Base-by-base conservation (phyloP, 805 yeast genomes). In the Saccharomycopsis amapae region DNA sequence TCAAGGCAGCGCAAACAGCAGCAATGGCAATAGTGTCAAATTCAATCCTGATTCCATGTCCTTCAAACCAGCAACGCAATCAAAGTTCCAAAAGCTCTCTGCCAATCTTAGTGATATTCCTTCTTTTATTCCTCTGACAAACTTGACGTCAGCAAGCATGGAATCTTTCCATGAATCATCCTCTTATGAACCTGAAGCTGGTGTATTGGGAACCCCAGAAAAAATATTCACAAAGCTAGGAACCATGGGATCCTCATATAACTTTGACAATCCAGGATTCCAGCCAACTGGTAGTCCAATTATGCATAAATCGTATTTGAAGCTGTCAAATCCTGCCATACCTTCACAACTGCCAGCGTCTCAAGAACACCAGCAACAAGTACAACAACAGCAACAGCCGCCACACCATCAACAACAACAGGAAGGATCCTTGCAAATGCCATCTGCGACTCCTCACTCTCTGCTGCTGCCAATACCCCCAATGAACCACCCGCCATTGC, bases 21-120 rank as follows among this genome's bases (percentile, higher is more conserved):
- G 15, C 37, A 33, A n/a, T 7, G 15, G 45, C 7, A 25, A 10
- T 3, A 54, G 56, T 0, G 72, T 63, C 51, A 70, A 65, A 53
- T 73, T 78, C 57, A 78, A 76, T 52, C 71, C 76, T 10, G 77
- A 77, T 3, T 67, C 76, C 2, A 78, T 81, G 0, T 65, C 79
- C 2, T 76, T 77, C 52, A 73, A 73, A 2, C 81, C 85, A 5
- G 48, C 55, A 35, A n/a, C 44, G 12, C 31, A 40, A 18, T 36
- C 46, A 31, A 40, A 38, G n/a, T 40, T 40, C 37, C 25, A 31
- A 15, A 38, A 36, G 22, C 51, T 64, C 15, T 65, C 69, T 24
- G 68, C 72, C 24, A 71, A 68, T 37, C 55, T 69, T 5, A 63
- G 62, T 33, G 64, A 54, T n/a, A 55, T 58, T 9, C 59, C 58